Evolutionary conservation across 306 rosid species (phyloP).

Genomic region (Rosa multiflora): DNA sequence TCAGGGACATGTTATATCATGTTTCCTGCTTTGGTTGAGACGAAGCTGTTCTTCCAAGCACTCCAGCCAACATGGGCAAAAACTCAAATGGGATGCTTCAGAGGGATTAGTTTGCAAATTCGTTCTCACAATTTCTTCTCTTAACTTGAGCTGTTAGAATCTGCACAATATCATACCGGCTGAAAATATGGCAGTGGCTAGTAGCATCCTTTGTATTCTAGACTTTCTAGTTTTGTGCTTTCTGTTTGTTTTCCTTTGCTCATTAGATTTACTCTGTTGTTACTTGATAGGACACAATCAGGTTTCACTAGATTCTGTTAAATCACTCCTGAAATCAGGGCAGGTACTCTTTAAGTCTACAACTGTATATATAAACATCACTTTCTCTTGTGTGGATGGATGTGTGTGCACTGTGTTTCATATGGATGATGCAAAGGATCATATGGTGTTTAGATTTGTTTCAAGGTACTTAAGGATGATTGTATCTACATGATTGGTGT

Average conservation of each 20-base stretch:
- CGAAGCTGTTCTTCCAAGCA: neutral
- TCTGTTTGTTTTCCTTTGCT: neutral
- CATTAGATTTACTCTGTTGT: neutral
- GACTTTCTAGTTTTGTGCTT: neutral
- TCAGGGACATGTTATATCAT: neutral
- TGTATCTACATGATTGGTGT: neutral
- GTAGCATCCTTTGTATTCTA: neutral
- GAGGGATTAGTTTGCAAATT: neutral
- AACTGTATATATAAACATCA: neutral
- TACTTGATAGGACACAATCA: neutral
- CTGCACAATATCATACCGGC: neutral
- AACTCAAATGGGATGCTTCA: neutral
- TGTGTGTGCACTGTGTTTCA: neutral
- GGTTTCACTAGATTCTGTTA: neutral
- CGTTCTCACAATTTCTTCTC: neutral
- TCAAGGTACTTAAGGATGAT: neutral
- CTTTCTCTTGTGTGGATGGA: neutral
- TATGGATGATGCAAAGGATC: neutral
- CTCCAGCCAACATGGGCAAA: neutral
- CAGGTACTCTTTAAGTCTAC: neutral
- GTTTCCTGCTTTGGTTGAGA: neutral
- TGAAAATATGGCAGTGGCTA: neutral
- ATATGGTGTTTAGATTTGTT: neutral
- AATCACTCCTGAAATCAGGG: neutral
- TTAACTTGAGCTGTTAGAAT: neutral